These are phyloP conservation scores for Haematococcus lacustris DNA, from an alignment of 139 green algal species.

Conservation along the genomic window DNA sequence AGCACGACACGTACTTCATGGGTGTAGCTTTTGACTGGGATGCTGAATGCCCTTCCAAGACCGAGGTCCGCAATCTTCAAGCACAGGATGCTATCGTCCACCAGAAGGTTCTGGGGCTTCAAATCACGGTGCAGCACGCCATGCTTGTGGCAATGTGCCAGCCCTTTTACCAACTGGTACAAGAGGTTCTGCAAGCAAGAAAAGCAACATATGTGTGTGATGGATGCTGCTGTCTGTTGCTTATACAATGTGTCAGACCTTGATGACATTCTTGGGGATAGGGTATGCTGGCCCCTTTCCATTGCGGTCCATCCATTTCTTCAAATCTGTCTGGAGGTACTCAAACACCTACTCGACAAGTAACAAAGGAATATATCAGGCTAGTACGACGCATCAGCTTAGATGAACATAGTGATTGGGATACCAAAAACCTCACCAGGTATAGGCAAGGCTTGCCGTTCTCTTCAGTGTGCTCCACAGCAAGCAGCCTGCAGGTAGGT, in stretches of 20 bases:
- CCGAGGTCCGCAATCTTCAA: constrained; percentile 98
- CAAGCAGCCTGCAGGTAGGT: constrained; percentile 51
- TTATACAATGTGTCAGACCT: constrained; percentile 34
- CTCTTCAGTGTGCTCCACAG: constrained; percentile 94
- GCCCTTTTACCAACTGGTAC: constrained; percentile 93
- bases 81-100: constrained; percentile 56
- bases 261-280: constrained; percentile 52
- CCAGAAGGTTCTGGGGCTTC: constrained; percentile 97
- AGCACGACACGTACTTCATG: constrained; percentile 85
- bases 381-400: too few relatives aligned
- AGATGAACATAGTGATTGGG: too few relatives aligned
- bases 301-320: constrained; percentile 96
- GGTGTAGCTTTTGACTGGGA: constrained; percentile 97
- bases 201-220: not conserved
- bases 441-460: constrained; percentile 93
- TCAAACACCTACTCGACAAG: constrained; percentile 91
- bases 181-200: constrained; percentile 73
- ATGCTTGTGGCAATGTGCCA: constrained; percentile 93
- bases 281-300: constrained; percentile 71
- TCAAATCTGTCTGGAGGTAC: constrained; percentile 93
- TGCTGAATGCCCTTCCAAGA: constrained; percentile 87
- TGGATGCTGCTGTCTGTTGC: not conserved
- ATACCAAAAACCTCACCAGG: too few relatives aligned
- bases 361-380: too few relatives aligned
- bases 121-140: constrained; percentile 95